Percentiles rank a stretch among this genome's conserved stretches.
These are phyloP conservation scores for Lodderomyces oxycetoniae DNA, from an alignment of 1,139 yeast species.

Conservation along the genomic window DNA sequence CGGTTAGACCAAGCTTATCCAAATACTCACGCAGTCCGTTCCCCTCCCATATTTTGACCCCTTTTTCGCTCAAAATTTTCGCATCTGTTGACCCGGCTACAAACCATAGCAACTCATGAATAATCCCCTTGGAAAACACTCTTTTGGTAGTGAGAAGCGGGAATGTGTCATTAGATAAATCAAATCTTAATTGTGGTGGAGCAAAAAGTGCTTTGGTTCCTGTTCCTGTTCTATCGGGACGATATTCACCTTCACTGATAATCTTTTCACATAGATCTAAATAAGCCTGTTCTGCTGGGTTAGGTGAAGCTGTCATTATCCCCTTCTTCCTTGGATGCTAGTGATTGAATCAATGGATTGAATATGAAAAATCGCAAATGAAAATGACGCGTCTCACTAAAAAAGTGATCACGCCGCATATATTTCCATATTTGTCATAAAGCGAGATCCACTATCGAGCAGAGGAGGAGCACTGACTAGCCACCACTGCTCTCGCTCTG, in stretches of 20 bases:
- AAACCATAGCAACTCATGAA: constrained; percentile 91
- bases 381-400: too few species aligned
- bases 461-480: too few species aligned
- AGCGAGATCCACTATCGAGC: too few species aligned
- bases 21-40: constrained; percentile 93
- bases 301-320: constrained; percentile 30
- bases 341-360: too few species aligned
- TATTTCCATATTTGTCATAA: too few species aligned
- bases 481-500: too few species aligned
- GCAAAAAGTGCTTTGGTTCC: constrained; percentile 90
- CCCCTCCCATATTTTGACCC: constrained; percentile 97
- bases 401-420: too few species aligned
- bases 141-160: constrained; percentile 91
- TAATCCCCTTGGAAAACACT: constrained; percentile 84
- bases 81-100: constrained; percentile 88
- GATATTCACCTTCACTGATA: constrained; percentile 76
- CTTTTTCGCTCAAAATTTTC: constrained; percentile 67
- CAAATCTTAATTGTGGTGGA: constrained; percentile 91
- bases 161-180: constrained; percentile 62
- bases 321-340: too few species aligned
- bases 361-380: too few species aligned
- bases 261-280: constrained; percentile 75
- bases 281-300: constrained; percentile 74
- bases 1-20: constrained; percentile 72
- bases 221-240: constrained; percentile 96